Evolutionary conservation across 768 basidiomycete species (phyloP).

Genomic region (Trametopsis cervina): DNA sequence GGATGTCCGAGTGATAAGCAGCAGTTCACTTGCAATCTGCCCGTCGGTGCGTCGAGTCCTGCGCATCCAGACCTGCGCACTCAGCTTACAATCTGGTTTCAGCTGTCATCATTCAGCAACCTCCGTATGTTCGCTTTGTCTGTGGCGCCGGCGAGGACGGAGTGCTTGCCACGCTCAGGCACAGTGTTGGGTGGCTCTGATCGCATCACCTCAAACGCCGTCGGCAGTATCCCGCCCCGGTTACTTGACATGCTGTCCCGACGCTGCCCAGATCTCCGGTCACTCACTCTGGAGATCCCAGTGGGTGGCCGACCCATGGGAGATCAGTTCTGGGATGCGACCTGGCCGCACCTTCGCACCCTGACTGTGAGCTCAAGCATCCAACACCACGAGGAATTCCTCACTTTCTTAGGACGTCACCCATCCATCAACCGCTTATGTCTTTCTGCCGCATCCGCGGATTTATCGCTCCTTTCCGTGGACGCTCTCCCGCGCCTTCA

Average conservation of each 20-base stretch:
- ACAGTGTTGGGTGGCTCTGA: too few relatives aligned
- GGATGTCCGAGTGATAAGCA: too few relatives aligned
- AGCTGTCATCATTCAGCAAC: neutral
- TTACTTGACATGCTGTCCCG: constrained; percentile 51
- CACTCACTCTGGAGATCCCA: constrained; percentile 53
- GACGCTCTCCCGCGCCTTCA: constrained; percentile 42
- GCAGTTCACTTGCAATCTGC: too few relatives aligned
- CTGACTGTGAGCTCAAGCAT: constrained; percentile 43
- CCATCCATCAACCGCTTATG: constrained; percentile 31
- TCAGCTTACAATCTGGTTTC: neutral
- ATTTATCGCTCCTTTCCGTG: constrained; percentile 42
- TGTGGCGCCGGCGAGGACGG: too few relatives aligned
- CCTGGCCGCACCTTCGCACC: constrained; percentile 60
- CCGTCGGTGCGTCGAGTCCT: neutral
- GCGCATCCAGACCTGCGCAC: neutral
- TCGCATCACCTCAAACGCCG: neutral
- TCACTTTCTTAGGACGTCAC: constrained; percentile 64
- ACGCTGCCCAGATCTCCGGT: constrained; percentile 60
- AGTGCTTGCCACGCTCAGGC: too few relatives aligned
- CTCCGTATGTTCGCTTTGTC: neutral
- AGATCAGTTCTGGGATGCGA: constrained; percentile 56
- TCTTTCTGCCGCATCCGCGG: constrained; percentile 18
- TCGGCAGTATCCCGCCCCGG: neutral
- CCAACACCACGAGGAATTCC: constrained; percentile 45
- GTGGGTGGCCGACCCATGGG: too few relatives aligned